Evolutionary conservation across 108 stramenopile genomes (phyloP), one percentile per base, ranked within the genome.

Genomic region (Cyclotella sp.): DNA sequence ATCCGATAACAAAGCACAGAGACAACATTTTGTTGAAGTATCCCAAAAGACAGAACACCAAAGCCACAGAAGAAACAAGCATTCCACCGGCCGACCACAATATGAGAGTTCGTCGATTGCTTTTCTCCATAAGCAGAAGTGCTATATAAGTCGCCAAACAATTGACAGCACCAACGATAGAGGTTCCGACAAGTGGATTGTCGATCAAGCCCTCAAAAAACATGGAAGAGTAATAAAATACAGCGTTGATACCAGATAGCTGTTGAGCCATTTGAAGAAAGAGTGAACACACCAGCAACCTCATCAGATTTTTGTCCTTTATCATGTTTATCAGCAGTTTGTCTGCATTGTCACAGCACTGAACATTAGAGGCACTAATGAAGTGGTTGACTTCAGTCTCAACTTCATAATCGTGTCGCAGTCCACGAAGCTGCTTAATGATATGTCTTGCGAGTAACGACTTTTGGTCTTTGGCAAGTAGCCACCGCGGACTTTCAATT

Each of bases 211-310:
- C 90, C 0, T 85, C 85, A 77, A 93, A 91, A 76, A 93, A 87
- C 66, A 73, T 83, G 18, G 85, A 87, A 14, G 88, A 89, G 83
- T 91, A 93, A 80, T 88, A 91, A 75, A 93, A 93, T 41, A 93
- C 87, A 24, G 89, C 93, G 79, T 93, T 93, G 77, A 91, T 91
- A 43, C 93, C 93, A 43, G 75, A 82, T 58, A 93, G 79, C 77
- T 93, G 93, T 75, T 93, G 93, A 9, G 87, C 79, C 45, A 88
- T 67, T 52, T 89, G 88, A 24, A 93, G 81, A 12, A 88, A 43
- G 15, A 84, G 42, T 59, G 70, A 78, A 40, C 82, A 76, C 3
- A 86, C 8, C 0, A 91, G 75, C 5, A 89, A 66, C 22, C 62
- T 68, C 29, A 88, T 61, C 53, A 82, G 44, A 43, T 71, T 53